Evolutionary conservation across 768 basidiomycete genomes (phyloP).

Genomic region (Wakefieldia striispora): DNA sequence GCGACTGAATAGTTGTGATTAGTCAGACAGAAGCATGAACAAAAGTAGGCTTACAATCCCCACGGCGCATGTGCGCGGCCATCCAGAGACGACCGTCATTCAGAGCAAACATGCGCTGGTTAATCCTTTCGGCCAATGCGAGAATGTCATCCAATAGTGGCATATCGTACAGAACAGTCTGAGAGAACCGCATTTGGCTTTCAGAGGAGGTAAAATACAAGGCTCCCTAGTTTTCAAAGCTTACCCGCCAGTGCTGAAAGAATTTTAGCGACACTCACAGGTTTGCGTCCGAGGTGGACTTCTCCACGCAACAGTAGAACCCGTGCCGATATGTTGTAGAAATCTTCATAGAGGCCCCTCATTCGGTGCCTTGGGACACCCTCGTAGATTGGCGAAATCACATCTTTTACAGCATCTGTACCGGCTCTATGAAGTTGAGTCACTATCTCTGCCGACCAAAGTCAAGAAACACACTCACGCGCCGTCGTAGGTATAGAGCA

Average conservation of each 20-base stretch:
- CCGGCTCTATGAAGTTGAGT: conserved; percentile 29
- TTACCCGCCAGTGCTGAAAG: not conserved
- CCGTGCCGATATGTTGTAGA: conserved; percentile 27
- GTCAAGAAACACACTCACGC: conserved; percentile 34
- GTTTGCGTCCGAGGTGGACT: conserved; percentile 37
- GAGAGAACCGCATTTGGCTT: conserved; percentile 27
- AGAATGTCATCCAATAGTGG: conserved; percentile 24
- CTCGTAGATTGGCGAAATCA: conserved; percentile 34
- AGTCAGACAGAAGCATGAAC: not conserved
- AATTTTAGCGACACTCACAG: conserved; percentile 22
- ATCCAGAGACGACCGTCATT: conserved; percentile 39
- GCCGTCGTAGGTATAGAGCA: conserved; percentile 40
- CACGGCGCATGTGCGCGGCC: conserved; percentile 45
- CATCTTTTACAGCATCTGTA: conserved; percentile 39
- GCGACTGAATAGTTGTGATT: conserved; percentile 22
- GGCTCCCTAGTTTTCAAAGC: conserved; percentile 25
- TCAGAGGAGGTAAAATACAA: conserved; percentile 33
- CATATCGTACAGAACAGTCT: conserved; percentile 33
- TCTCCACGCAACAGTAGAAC: conserved; percentile 43
- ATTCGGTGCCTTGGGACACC: conserved; percentile 33
- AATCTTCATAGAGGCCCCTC: conserved; percentile 41
- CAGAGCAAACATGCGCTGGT: conserved; percentile 29
- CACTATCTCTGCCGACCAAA: not conserved
- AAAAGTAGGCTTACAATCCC: conserved; percentile 36
- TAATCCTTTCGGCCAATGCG: conserved; percentile 30